These are phyloP conservation scores for Xerocomus potaroensis DNA, from an alignment of 768 basidiomycete genomes.

Conservation along the genomic window DNA sequence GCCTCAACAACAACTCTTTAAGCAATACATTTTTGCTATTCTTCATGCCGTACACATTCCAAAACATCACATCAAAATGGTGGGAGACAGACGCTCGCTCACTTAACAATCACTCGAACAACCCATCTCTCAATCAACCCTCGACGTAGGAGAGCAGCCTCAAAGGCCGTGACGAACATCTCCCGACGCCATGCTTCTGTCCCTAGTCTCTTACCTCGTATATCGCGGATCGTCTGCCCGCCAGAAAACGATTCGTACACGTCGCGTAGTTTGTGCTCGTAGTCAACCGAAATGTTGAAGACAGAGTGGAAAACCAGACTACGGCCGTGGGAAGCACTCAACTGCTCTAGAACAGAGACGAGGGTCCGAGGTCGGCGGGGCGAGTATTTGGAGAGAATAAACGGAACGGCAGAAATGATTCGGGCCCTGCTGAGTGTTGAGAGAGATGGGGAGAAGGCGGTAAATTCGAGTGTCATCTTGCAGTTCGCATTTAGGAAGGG, in stretches of 20 bases:
- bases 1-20: no score
- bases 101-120: constrained; percentile 19
- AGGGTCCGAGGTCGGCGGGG: constrained; percentile 37
- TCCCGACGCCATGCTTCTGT: constrained; percentile 42
- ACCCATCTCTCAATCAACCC: constrained; percentile 48
- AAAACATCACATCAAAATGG: no score
- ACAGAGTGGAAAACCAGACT: constrained; percentile 32
- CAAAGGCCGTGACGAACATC: constrained; percentile 46
- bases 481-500: constrained; percentile 15
- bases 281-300: constrained; percentile 38
- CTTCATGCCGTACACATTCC: no score
- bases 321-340: constrained; percentile 25
- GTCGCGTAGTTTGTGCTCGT: constrained; percentile 15
- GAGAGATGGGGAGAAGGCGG: constrained; percentile 36
- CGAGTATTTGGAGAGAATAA: constrained; percentile 31
- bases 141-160: constrained; percentile 45
- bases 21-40: no score
- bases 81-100: background rate
- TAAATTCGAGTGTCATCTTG: constrained; percentile 32
- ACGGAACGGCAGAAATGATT: constrained; percentile 42
- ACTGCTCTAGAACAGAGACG: constrained; percentile 34
- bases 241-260: constrained; percentile 5
- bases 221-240: constrained; percentile 13
- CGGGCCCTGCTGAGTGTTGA: constrained; percentile 34
- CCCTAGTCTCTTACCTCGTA: constrained; percentile 23